Evolutionary conservation across 495 filamentous ascomycete genomes (phyloP), one percentile per base, ranked within the genome.

Genomic region (Talaromyces wortmannii): DNA sequence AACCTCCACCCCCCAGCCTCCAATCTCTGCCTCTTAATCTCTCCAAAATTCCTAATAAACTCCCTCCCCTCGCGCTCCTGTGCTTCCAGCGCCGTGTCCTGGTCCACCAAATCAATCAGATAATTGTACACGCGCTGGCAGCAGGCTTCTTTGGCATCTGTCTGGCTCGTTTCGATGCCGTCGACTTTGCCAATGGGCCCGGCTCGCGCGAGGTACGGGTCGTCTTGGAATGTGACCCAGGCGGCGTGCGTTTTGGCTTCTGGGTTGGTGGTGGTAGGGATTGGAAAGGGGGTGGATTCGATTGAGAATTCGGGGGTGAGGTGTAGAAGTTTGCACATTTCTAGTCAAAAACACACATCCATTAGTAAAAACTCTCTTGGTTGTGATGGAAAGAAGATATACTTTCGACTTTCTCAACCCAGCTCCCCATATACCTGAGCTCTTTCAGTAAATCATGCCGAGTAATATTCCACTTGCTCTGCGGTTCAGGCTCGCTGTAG

Each of bases 181-280:
- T 54, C 52, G 2, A 62, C 48, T 16, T 61, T 30, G 13, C 59
- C 58, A 31, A 73, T 59, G 3, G 65, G 61, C 8, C 72, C 68
- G 0, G 66, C 72, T 0, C 70, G 64, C 29, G 50, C 45, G 5
- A 75, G 63, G 50, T 66, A 73, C 2, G 69, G 70, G 18, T 71
- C 53, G 2, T 16, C 32, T 6, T 63, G 53, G 50, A 72, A 71
- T 7, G 53, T 58, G 7, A 64, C 69, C 2, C 54, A 61, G 3
- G 52, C 55, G 5, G 48, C 56, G 51, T 61, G 65, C 31, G 55
- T 45, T 40, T 40, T 40, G 36, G 13, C 36, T 40, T 8, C 36
- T 40, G 8, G 8, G 36, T 13, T 2, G 8, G 36, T 7, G 8
- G 36, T 7, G 53, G 33, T 42, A 15, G 36, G 31, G 42, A 31